Percentiles rank a stretch among this genome's conserved stretches.
Evolutionary conservation across 139 green algal species (phyloP).

Genomic region (Trebouxia sp.): DNA sequence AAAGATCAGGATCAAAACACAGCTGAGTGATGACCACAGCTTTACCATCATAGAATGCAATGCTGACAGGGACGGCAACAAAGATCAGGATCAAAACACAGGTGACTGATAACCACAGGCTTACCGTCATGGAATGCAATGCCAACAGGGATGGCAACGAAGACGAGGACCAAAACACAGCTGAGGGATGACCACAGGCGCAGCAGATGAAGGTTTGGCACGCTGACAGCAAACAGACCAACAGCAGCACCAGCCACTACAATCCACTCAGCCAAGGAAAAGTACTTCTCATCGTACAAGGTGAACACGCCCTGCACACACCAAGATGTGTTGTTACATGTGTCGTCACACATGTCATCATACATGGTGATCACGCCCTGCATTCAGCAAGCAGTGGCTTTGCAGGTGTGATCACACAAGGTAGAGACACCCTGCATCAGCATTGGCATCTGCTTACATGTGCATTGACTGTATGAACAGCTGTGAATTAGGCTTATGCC

Average conservation of each 20-base stretch:
- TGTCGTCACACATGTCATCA: background rate
- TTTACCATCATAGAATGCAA: background rate
- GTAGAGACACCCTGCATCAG: constrained; percentile 1
- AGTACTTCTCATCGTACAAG: background rate
- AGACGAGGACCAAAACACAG: background rate
- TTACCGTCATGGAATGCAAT: constrained; percentile 3
- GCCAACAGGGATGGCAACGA: background rate
- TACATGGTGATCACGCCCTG: background rate
- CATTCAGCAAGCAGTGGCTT: background rate
- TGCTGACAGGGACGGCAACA: background rate
- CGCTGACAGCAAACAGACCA: background rate
- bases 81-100: too few relatives aligned
- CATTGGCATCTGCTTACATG: background rate
- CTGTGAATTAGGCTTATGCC: too few relatives aligned
- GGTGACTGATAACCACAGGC: background rate
- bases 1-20: background rate
- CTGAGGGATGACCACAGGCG: background rate
- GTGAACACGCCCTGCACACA: background rate
- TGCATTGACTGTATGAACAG: background rate
- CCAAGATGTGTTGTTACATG: background rate
- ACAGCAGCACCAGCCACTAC: background rate
- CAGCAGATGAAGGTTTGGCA: constrained; percentile 2
- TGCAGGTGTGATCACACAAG: background rate
- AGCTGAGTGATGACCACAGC: background rate
- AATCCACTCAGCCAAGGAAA: constrained; percentile 11